A percentile compares a stretch with the other conserved stretches of the same genome.
Evolutionary conservation across 1,284 basidiomycete species (phyloP).

Genomic region (Volvariella volvacea): DNA sequence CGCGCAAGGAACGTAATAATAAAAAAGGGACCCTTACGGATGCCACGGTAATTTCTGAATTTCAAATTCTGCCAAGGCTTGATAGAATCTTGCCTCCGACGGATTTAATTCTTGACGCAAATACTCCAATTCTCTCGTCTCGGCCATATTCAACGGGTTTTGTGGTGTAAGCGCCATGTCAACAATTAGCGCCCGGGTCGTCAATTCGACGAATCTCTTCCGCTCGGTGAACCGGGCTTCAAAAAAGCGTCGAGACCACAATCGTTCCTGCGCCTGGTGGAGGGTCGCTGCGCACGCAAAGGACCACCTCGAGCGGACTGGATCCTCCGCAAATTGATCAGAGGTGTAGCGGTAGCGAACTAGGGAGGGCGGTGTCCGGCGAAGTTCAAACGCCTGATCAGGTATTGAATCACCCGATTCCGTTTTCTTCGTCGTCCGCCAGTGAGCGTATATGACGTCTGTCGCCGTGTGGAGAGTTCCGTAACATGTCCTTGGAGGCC

Average conservation of each 20-base stretch:
- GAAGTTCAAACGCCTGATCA: conserved; percentile 16
- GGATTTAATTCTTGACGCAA: conserved; percentile 22
- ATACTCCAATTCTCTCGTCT: conserved; percentile 21
- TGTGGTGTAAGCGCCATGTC: conserved; percentile 23
- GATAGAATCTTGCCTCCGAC: conserved; percentile 26
- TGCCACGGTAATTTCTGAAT: conserved; percentile 27
- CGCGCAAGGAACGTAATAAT: background rate
- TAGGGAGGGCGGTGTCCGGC: conserved; percentile 20
- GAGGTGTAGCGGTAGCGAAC: conserved; percentile 13
- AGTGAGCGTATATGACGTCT: conserved; percentile 15
- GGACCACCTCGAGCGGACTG: conserved; percentile 20
- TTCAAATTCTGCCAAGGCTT: conserved; percentile 24
- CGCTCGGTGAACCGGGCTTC: conserved; percentile 18
- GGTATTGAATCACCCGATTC: conserved; percentile 15
- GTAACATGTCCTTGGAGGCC: conserved; percentile 14
- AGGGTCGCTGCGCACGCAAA: conserved; percentile 21
- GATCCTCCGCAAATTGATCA: conserved; percentile 16
- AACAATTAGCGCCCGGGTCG: conserved; percentile 19
- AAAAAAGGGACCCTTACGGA: conserved; percentile 18
- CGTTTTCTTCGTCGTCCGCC: conserved; percentile 16
- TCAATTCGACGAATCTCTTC: conserved; percentile 24
- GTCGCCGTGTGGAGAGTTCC: conserved; percentile 15
- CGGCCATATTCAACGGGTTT: conserved; percentile 17
- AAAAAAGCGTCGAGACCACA: conserved; percentile 23
- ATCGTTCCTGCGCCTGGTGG: conserved; percentile 16